A percentile compares a stretch with the other conserved stretches of the same genome.
Conservation (phyloP, 331 rosid genomes). For the Quercus tomentella region DNA sequence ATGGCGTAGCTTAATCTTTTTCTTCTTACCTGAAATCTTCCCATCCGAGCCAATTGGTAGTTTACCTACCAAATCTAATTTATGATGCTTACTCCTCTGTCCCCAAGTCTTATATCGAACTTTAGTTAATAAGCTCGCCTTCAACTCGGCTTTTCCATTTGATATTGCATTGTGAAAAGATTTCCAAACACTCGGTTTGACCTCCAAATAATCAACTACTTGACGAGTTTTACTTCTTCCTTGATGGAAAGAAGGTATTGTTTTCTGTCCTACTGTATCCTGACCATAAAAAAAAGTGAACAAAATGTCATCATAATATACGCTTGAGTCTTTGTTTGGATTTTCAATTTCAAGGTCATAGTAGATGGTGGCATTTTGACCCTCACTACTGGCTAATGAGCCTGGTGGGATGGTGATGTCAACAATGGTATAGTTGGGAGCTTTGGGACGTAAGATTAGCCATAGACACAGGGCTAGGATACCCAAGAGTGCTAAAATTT, state of each 20-base stretch:
- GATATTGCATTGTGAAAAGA: constrained; percentile 22
- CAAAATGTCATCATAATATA: constrained; percentile 22
- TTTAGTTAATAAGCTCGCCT: constrained; percentile 29
- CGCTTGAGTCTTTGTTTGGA: constrained; percentile 37
- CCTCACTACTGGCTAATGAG: neutral
- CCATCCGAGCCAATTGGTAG: constrained; percentile 44
- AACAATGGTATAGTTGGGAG: constrained; percentile 25
- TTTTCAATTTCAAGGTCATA: constrained; percentile 35
- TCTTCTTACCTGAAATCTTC: constrained; percentile 42
- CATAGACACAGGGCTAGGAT: constrained; percentile 30
- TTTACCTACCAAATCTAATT: constrained; percentile 19
- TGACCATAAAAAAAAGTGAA: constrained; percentile 35
- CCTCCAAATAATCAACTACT: neutral
- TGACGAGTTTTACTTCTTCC: constrained; percentile 5
- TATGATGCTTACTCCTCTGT: constrained; percentile 42
- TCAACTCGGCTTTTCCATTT: constrained; percentile 43
- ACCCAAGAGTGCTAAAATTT: constrained; percentile 28
- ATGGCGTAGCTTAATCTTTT: constrained; percentile 26
- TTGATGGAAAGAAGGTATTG: constrained; percentile 30
- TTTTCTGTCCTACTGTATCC: constrained; percentile 27
- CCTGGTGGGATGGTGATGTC: constrained; percentile 22
- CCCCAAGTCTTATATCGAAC: constrained; percentile 48
- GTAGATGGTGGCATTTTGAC: constrained; percentile 25
- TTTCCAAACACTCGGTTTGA: constrained; percentile 10
- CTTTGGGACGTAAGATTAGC: constrained; percentile 33